Base-by-base conservation (phyloP, 306 rosid species). In the Clitoria ternatea region DNA sequence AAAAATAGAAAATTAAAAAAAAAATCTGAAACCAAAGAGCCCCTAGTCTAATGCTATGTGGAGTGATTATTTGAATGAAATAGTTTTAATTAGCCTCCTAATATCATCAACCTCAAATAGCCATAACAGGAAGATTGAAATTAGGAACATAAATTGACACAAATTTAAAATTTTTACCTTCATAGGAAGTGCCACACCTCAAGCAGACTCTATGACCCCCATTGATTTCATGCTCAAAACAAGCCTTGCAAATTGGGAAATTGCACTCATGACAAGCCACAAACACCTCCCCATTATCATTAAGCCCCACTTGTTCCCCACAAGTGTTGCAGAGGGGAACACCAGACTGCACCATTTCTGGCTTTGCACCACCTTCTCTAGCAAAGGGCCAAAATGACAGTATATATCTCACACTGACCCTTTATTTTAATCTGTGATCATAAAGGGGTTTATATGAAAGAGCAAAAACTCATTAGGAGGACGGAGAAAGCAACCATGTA, bases 191-290 rank as follows among this genome's bases (percentile, higher is more conserved):
- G 19, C 78, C 86, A 72, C 99, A 94, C 12, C 83, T 86, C 79
- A 87, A 36, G 79, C 99, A 94, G 22, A 40, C 76, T 18, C 76
- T 84, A 27, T 81, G 81, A 14, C 90, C 99, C 66, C 89, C 97
- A 50, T 73, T 89, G 79, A 80, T 33, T 74, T 89, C 96, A 36
- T 56, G 66, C 59, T 84, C 82, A 48, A 89, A 71, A 43, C 99
- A 94, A 23, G 82, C 77, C 81, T 79, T 94, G 77, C 99, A 94
- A 77, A 94, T 80, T 17, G 96, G 92, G 80, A 80, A 81, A 30
- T 80, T 77, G 77, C 99, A 94, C 6, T 70, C 81, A 37, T 77
- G 88, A 74, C 99, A 94, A 43, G 90, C 92, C 82, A 89, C 90
- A 60, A 89, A 89, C 43, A 71, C 70, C 33, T 94, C 92, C 11